Evolutionary conservation across 148 eudicot species (phyloP).

Genomic region (Vaccinium vitisidaea): DNA sequence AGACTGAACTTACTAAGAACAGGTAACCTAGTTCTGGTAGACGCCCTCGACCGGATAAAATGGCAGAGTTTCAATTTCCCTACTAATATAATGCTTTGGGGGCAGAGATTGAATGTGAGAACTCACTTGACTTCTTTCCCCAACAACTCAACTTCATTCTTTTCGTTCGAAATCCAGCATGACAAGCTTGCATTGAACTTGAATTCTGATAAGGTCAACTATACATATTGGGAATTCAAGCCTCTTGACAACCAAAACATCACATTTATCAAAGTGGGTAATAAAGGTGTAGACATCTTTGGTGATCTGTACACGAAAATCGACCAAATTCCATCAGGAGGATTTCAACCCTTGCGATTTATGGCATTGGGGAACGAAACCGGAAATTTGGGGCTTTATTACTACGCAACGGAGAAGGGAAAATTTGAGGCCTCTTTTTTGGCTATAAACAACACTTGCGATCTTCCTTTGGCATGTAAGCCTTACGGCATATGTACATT

Average conservation of each 20-base stretch:
- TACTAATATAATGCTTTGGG: slow-evolving; percentile 74
- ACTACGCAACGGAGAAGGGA: slow-evolving; percentile 41
- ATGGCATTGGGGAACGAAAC: slow-evolving; percentile 58
- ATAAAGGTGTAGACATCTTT: slow-evolving; percentile 54
- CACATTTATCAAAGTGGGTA: slow-evolving; percentile 65
- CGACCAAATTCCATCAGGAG: slow-evolving; percentile 42
- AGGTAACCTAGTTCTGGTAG: slow-evolving; percentile 84
- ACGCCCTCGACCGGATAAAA: slow-evolving; percentile 51
- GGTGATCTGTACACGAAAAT: slow-evolving; percentile 49
- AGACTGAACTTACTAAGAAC: slow-evolving; percentile 60
- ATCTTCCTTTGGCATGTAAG: slow-evolving; percentile 71
- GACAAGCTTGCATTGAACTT: slow-evolving; percentile 73
- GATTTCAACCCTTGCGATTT: slow-evolving; percentile 43
- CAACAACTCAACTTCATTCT: slow-evolving; percentile 42
- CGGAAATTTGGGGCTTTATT: slow-evolving; percentile 75
- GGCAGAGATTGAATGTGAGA: slow-evolving; percentile 75
- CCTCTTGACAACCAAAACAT: slow-evolving; percentile 55
- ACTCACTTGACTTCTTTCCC: slow-evolving; percentile 76
- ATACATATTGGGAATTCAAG: slow-evolving; percentile 81
- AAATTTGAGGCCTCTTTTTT: slow-evolving; percentile 64
- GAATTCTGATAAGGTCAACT: slow-evolving; percentile 58
- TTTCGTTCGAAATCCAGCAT: slow-evolving; percentile 74
- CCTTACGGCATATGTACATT: slow-evolving; percentile 71
- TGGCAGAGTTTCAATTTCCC: slow-evolving; percentile 99
- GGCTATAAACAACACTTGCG: slow-evolving; percentile 65